Conservation (phyloP, 441 rosid genomes). For the Kokia cookei region DNA sequence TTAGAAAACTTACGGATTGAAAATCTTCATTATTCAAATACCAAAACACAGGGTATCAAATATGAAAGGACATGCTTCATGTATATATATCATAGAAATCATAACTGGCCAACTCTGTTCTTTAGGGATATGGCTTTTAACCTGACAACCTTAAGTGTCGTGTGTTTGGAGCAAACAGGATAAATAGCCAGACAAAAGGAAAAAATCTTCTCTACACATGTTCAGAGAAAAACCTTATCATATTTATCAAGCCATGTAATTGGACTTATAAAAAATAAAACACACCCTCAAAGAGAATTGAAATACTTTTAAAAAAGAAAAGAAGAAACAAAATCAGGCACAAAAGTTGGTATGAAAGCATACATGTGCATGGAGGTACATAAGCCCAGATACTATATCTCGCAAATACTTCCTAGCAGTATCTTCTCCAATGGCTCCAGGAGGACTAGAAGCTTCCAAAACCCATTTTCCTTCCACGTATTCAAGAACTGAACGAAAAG, state of each 20-base stretch:
- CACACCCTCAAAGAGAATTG: background rate
- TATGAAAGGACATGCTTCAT: background rate
- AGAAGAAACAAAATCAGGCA: background rate
- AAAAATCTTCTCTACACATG: background rate
- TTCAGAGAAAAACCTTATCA: background rate
- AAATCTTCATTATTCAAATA: background rate
- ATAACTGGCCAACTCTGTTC: background rate
- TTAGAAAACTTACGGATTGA: background rate
- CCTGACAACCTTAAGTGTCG: background rate
- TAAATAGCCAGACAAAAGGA: background rate
- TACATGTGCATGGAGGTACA: slow-evolving; percentile 95
- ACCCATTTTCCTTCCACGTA: slow-evolving; percentile 86
- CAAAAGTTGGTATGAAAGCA: slow-evolving; percentile 22
- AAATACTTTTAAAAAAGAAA: background rate
- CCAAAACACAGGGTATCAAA: background rate
- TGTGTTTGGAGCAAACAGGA: background rate
- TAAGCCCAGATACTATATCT: slow-evolving; percentile 75
- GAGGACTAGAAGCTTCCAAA: slow-evolving; percentile 56
- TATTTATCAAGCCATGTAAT: background rate
- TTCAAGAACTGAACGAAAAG: slow-evolving; percentile 64
- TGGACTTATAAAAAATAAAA: background rate
- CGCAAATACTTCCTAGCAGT: slow-evolving; percentile 83
- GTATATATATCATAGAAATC: background rate
- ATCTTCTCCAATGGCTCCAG: slow-evolving; percentile 62
- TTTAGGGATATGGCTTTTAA: background rate